phyloP scores from a whole-genome alignment of 1,139 yeast genomes.

The Diutina catenulata region DNA sequence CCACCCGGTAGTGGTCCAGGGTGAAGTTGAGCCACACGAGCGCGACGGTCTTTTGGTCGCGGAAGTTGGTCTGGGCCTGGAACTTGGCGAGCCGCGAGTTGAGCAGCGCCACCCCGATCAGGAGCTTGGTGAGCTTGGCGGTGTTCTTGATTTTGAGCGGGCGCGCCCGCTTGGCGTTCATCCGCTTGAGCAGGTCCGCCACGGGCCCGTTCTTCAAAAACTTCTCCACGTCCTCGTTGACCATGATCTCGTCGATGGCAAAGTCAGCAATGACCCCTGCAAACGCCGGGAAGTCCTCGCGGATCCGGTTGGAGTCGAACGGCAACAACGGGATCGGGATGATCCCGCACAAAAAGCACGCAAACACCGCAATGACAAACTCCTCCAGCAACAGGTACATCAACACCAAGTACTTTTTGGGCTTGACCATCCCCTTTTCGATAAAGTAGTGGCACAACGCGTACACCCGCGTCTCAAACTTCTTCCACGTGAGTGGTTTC shows the following conservation, averaged over 20 bases:
- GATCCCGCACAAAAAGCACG: constrained; percentile 76
- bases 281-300: constrained; percentile 68
- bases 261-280: constrained; percentile 58
- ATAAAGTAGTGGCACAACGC: constrained; percentile 51
- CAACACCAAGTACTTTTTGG: constrained; percentile 66
- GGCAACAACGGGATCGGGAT: constrained; percentile 76
- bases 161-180: constrained; percentile 26
- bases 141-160: constrained; percentile 59
- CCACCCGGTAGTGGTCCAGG: constrained; percentile 60
- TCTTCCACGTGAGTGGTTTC: constrained; percentile 68
- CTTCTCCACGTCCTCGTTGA: constrained; percentile 67
- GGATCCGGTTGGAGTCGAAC: constrained; percentile 53
- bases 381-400: constrained; percentile 88
- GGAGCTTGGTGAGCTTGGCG: constrained; percentile 48
- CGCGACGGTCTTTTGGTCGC: constrained; percentile 35
- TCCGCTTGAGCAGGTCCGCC: constrained; percentile 49
- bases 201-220: constrained; percentile 61
- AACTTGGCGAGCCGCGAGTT: constrained; percentile 32
- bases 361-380: constrained; percentile 69
- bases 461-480: constrained; percentile 66
- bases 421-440: constrained; percentile 40
- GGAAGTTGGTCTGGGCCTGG: constrained; percentile 31
- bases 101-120: constrained; percentile 30
- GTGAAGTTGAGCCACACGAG: constrained; percentile 60
- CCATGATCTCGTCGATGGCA: constrained; percentile 59